Evolutionary conservation across 2,329 filamentous ascomycete species (phyloP).

Genomic region (Nannizzia gypsea): DNA sequence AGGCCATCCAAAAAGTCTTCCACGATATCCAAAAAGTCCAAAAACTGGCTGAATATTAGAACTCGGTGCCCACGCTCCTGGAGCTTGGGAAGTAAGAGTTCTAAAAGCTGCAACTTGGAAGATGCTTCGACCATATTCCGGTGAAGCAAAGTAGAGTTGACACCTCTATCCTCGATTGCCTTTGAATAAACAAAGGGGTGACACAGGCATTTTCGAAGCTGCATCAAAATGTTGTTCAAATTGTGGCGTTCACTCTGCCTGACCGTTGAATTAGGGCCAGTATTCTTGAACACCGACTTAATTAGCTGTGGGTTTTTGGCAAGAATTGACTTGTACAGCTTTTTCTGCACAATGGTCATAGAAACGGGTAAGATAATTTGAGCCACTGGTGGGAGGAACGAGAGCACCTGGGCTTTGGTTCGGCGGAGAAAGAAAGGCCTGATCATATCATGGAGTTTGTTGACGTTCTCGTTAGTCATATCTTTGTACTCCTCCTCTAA

Average conservation of each 20-base stretch:
- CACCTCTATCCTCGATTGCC: constrained; percentile 71
- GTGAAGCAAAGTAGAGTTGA: constrained; percentile 51
- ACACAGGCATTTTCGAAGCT: constrained; percentile 85
- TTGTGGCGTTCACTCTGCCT: constrained; percentile 63
- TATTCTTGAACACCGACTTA: constrained; percentile 63
- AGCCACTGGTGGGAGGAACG: constrained; percentile 82
- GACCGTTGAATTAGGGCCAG: constrained; percentile 35
- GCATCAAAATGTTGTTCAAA: constrained; percentile 89
- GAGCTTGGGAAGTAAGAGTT: constrained; percentile 77
- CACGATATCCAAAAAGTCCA: constrained; percentile 72
- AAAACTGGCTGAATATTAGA: constrained; percentile 89
- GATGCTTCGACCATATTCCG: constrained; percentile 84
- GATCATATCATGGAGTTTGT: constrained; percentile 70
- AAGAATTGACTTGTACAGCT: constrained; percentile 85
- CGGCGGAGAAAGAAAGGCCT: constrained; percentile 59
- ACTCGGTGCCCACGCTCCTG: constrained; percentile 78
- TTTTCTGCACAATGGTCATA: constrained; percentile 88
- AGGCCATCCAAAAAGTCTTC: constrained; percentile 82
- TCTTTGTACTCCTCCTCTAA: constrained; percentile 65
- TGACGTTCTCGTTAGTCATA: constrained; percentile 73
- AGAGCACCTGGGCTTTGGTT: constrained; percentile 82
- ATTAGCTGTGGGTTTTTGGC: constrained; percentile 83
- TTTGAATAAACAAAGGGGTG: constrained; percentile 92
- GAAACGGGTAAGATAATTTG: constrained; percentile 94
- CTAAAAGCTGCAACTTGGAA: constrained; percentile 72